Percentiles rank a stretch among this genome's conserved stretches.
These are phyloP conservation scores for Naganishia albida DNA, from an alignment of 1,284 basidiomycete species.

Conservation along the genomic window DNA sequence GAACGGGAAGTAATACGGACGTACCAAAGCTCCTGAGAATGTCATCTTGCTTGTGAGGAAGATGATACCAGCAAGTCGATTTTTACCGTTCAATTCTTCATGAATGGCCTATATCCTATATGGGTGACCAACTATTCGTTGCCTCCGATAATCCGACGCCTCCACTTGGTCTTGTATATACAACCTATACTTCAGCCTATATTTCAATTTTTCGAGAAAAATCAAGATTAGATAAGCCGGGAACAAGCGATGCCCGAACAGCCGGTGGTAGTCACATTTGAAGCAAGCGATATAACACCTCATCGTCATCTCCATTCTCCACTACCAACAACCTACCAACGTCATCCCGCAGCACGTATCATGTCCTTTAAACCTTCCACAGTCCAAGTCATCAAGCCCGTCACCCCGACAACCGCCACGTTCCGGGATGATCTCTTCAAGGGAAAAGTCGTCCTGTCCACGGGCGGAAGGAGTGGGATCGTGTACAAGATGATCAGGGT, in stretches of 20 bases:
- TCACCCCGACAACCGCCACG: constrained; percentile 45
- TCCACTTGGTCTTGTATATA: too few species aligned
- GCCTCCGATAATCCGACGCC: too few species aligned
- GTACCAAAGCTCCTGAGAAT: constrained; percentile 26
- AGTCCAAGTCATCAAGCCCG: constrained; percentile 26
- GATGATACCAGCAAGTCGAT: neutral
- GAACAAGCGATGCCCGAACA: too few species aligned
- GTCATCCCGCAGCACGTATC: neutral
- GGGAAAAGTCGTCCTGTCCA: constrained; percentile 92
- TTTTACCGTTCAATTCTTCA: neutral
- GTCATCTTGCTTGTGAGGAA: neutral
- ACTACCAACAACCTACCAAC: neutral
- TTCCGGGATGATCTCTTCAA: constrained; percentile 82
- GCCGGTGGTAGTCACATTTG: neutral
- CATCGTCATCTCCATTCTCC: neutral
- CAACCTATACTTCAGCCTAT: too few species aligned
- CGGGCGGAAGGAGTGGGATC: constrained; percentile 85
- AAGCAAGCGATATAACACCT: neutral
- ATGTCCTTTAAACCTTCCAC: constrained; percentile 19
- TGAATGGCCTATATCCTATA: too few species aligned
- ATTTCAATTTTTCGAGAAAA: neutral
- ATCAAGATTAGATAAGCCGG: too few species aligned
- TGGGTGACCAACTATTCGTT: too few species aligned
- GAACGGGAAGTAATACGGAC: neutral
- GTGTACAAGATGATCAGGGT: constrained; percentile 84